Conservation (phyloP, 192 early-diverging fungal species). For the Coemansia brasiliensis region DNA sequence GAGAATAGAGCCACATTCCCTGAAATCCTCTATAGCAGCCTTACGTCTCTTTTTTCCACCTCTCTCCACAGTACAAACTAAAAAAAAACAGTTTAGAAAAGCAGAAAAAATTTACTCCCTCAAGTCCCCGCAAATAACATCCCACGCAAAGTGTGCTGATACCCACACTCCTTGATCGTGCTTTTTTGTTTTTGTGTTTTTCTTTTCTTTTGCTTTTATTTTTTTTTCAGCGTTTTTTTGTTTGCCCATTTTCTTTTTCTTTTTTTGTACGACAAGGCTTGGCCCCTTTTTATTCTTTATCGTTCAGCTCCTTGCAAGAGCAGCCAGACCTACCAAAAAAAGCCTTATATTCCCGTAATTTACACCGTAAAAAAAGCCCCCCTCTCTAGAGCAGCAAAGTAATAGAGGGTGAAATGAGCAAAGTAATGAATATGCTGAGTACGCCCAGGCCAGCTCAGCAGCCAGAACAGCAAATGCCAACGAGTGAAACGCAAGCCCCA, state of each 20-base stretch:
- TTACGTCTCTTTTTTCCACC: neutral
- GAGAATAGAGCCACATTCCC: constrained; percentile 1
- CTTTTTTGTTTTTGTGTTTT: constrained; percentile 11
- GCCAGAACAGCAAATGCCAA: constrained; percentile 12
- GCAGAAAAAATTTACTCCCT: constrained; percentile 4
- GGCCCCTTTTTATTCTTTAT: neutral
- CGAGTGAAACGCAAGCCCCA: constrained; percentile 46
- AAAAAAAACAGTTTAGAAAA: neutral
- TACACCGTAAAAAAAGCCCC: no score
- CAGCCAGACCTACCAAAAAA: no score
- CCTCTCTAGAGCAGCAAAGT: no score
- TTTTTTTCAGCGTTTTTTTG: neutral
- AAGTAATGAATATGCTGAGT: constrained; percentile 23
- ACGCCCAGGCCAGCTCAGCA: constrained; percentile 34
- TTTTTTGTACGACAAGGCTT: constrained; percentile 5
- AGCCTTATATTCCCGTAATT: no score
- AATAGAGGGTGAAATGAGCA: constrained; percentile 43
- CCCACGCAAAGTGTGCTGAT: constrained; percentile 3
- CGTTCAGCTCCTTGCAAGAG: no score
- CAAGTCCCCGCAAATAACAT: constrained; percentile 9
- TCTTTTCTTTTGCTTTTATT: constrained; percentile 8
- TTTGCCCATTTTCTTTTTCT: constrained; percentile 7
- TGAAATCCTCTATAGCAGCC: neutral
- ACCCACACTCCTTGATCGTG: neutral
- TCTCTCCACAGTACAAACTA: constrained; percentile 1